Evolutionary conservation across 306 rosid species (phyloP), one percentile per base, ranked within the genome.

Genomic region (Prunus padus): DNA sequence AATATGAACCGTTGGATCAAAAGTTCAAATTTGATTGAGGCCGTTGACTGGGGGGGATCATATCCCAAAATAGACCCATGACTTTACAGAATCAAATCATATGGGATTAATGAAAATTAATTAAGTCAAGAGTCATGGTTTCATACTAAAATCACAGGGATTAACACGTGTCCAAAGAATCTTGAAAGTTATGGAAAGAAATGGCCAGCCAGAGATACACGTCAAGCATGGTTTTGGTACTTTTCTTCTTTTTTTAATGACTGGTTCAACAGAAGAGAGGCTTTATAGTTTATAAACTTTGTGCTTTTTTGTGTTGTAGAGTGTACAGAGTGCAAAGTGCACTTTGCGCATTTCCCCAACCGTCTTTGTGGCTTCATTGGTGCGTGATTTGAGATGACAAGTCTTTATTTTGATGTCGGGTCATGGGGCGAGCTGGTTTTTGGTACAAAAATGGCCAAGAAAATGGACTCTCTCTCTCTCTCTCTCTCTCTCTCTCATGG

Each of bases 111-210:
- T 30, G 40, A 64, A 37, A 20, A 20, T 10, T 40, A 28, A 47
- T 20, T 16, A 20, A 45, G 2, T 59, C 11, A 23, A 8, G 8
- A 28, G 73, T 57, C 76, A 61, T 74, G 72, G 56, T 73, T 78
- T 67, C 55, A 67, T 49, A 23, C 70, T 18, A 46, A 69, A 47
- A 63, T 45, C 23, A 25, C 26, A 46, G n/a, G 10, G 28, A 16
- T 69, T 23, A 57, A 82, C 76, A 79, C 65, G 83, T 52, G 80
- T 71, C 57, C 1, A 56, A 5, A 66, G 83, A 83, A 77, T 75
- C 82, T 60, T 67, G 8, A 37, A 69, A 76, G 47, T 44, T 40
- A 23, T 16, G 33, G 8, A 50, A 44, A 67, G 31, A 79, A 80
- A 80, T 15, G 19, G 85, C 63, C 74, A 81, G 65, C 33, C 23